Percentiles rank a stretch among this genome's conserved stretches.
Conservation (phyloP, 805 yeast species). For the Metschnikowia henanensis region DNA sequence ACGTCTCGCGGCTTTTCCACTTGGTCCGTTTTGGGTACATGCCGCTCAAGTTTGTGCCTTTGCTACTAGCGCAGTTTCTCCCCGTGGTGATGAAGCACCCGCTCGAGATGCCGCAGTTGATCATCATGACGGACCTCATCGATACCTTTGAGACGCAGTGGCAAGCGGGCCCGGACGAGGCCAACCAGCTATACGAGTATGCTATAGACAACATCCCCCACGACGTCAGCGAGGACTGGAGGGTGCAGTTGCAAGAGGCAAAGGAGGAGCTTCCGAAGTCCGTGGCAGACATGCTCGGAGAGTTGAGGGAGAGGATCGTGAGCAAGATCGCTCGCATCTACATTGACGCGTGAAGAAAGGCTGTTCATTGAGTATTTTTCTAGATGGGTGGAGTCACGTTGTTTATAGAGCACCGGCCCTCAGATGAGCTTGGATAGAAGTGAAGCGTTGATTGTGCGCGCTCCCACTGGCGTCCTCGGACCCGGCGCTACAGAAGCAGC, state of each 20-base stretch:
- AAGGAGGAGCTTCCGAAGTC: slow-evolving; percentile 24
- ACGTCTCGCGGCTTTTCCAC: slow-evolving; percentile 50
- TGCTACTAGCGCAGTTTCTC: slow-evolving; percentile 48
- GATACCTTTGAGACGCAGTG: slow-evolving; percentile 33
- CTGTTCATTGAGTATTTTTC: slow-evolving; percentile 8
- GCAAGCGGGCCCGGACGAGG: slow-evolving; percentile 27
- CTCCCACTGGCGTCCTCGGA: neutral
- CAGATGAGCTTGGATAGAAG: slow-evolving; percentile 15
- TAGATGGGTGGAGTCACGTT: slow-evolving; percentile 11
- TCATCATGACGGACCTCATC: slow-evolving; percentile 34
- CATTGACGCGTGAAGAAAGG: slow-evolving; percentile 18
- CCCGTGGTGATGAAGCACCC: slow-evolving; percentile 34
- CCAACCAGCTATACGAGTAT: slow-evolving; percentile 32
- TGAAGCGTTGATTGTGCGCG: slow-evolving; percentile 14
- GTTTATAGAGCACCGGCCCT: slow-evolving; percentile 10
- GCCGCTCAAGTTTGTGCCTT: slow-evolving; percentile 50
- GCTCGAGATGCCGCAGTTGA: slow-evolving; percentile 23
- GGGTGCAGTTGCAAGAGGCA: slow-evolving; percentile 22
- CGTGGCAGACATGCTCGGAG: slow-evolving; percentile 25
- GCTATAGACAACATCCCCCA: slow-evolving; percentile 25
- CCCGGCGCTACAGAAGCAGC: too few species aligned
- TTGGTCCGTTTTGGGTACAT: slow-evolving; percentile 41
- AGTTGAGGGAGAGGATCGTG: slow-evolving; percentile 33
- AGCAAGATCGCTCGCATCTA: slow-evolving; percentile 37
- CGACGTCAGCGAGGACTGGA: slow-evolving; percentile 37